Evolutionary conservation across 1,284 basidiomycete genomes (phyloP), one percentile per base, ranked within the genome.

Genomic region (Coniferiporia sulphurascens): DNA sequence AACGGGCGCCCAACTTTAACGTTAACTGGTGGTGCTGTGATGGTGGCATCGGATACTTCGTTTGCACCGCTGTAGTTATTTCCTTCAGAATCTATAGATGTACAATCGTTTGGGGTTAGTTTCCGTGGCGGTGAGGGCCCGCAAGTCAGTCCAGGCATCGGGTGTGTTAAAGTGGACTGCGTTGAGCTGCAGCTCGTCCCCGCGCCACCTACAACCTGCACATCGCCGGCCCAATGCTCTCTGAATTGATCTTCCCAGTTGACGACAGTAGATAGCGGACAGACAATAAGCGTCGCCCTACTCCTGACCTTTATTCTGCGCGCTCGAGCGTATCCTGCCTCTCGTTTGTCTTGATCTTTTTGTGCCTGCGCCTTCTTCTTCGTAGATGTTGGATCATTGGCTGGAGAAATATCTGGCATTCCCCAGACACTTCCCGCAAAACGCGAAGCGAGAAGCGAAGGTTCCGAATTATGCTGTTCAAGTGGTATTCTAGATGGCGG

Each of bases 171-270:
- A 13, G 45, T 63, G 50, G 66, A 50, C 44, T 36, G 71, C 60
- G 35, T 59, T 45, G 68, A 65, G 52, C 64, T 58, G 70, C 69
- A 34, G 49, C 65, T 64, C 53, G 70, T 75, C 44, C 84, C 82
- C 22, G 76, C 78, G 2, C 92, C 93, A n/a, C 93, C 93, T 53
- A 88, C 77, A 48, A 95, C 86, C 35, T 80, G 79, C 6, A 95
- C 91, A 58, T 87, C 82, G 12, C 93, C 92, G 61, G 83, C 83
- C 93, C 93, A 94, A 73, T 99, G 97, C 70, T 98, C 95, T 61
- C 87, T 84, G 70, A 99, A 91, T 72, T 99, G 97, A 64, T 97
- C 93, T 73, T 99, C 96, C 97, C 97, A 99, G 69, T 98, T 99
- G 50, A 92, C 87, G 1, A 99, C 93, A 1, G 97, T 98, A 21